Percentiles rank a stretch among this genome's conserved stretches.
Evolutionary conservation across 2,329 filamentous ascomycete species (phyloP).

Genomic region (Fragosphaeria purpurea): DNA sequence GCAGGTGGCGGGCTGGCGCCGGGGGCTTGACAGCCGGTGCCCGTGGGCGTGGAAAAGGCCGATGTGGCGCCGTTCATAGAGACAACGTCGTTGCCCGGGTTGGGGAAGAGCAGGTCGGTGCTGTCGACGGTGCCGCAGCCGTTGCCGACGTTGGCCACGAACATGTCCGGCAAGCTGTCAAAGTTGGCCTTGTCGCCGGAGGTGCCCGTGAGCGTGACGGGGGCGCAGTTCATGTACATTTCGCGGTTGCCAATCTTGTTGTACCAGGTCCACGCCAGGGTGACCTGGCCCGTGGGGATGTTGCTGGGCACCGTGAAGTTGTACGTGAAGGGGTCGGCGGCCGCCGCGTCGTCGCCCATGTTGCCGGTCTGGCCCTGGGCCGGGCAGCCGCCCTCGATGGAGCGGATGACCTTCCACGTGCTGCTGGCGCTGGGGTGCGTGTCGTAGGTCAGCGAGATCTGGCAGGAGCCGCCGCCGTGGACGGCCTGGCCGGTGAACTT

Average conservation of each 20-base stretch:
- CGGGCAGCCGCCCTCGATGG: slow-evolving; percentile 78
- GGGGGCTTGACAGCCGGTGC: slow-evolving; percentile 18
- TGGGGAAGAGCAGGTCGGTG: slow-evolving; percentile 55
- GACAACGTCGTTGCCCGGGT: slow-evolving; percentile 52
- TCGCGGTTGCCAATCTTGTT: slow-evolving; percentile 89
- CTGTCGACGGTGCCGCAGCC: slow-evolving; percentile 45
- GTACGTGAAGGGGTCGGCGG: slow-evolving; percentile 45
- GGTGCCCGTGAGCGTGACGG: slow-evolving; percentile 52
- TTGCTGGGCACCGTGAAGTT: slow-evolving; percentile 61
- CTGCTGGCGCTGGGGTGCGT: slow-evolving; percentile 53
- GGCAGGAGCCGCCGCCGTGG: slow-evolving; percentile 89
- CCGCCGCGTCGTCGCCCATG: slow-evolving; percentile 35
- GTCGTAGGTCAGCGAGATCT: slow-evolving; percentile 78
- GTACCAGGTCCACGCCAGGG: slow-evolving; percentile 88
- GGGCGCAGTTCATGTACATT: slow-evolving; percentile 96
- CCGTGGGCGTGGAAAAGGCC: slow-evolving; percentile 21
- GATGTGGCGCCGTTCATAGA: slow-evolving; percentile 30
- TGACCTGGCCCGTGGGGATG: slow-evolving; percentile 66
- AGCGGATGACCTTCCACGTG: slow-evolving; percentile 83
- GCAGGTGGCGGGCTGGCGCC: slow-evolving; percentile 20
- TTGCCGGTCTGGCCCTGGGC: slow-evolving; percentile 48
- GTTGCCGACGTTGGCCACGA: slow-evolving; percentile 57
- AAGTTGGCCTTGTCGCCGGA: slow-evolving; percentile 41
- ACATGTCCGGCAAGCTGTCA: slow-evolving; percentile 60
- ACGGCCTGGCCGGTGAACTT: slow-evolving; percentile 61